Base-by-base conservation (phyloP, 1,284 basidiomycete species). In the Meripilus lineatus region DNA sequence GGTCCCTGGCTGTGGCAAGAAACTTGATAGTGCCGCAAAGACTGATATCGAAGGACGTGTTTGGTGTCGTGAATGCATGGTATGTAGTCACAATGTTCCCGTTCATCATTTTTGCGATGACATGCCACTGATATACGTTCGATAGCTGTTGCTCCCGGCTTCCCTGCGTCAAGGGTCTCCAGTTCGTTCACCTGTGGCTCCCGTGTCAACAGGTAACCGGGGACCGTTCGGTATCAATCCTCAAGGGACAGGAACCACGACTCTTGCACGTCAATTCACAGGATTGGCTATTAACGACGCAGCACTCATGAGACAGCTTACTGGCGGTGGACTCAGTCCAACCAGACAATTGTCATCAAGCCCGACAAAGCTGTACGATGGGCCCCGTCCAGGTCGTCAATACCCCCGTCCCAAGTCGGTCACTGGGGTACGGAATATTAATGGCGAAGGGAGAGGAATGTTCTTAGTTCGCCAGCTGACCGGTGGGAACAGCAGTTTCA, bases 11-110 rank as follows among this genome's bases (percentile, higher is more conserved):
- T 91, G 88, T 56, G 83, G 85, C 11, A 90, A 90, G 67, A 79
- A 75, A 52, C 62, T 91, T 18, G 88, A 91, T 58, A 86, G 83
- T 52, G 86, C 80, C 15, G 88, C 88, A n/a, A 90, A 86, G 64
- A 73, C 68, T 20, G 83, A 83, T 57, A 66, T 64, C 13, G 76
- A 82, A 34, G 84, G 84, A 2, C 73, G 76, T 6, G 77, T 89
- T 22, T 90, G 86, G 84, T 91, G 88, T 61, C 71, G 87, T 51
- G 86, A 88, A 61, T 91, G 88, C 61, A 67, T 82, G 58, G 89
- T 90, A 58, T 64, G 75, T 46, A 25, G 20, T 40, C 4, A 11
- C 20, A n/a, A 5, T 21, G 22, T n/a, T 25, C 28, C 10, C 17
- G 8, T 28, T n/a, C 4, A 4, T 44, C 20, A 37, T 15, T 33